Evolutionary conservation across 1,139 yeast genomes (phyloP).

Genomic region (Yamadazyma siamensis): DNA sequence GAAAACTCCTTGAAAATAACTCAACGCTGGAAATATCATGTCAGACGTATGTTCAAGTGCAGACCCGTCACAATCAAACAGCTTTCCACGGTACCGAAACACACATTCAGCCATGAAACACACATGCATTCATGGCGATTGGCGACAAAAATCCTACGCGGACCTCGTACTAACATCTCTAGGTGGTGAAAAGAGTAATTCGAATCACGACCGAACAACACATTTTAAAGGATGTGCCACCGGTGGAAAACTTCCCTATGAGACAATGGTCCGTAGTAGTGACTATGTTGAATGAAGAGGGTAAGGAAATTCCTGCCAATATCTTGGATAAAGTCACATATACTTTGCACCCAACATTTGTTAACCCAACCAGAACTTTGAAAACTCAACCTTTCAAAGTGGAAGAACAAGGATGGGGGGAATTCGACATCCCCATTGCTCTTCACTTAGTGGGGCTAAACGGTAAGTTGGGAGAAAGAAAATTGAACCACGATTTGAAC

Average conservation of each 20-base stretch:
- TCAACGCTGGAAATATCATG: conserved; percentile 7
- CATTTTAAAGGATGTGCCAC: conserved; percentile 78
- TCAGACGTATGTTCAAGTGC: conserved; percentile 18
- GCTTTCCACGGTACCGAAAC: no score
- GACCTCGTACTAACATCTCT: conserved; percentile 14
- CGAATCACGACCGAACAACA: conserved; percentile 87
- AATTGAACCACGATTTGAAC: conserved; percentile 84
- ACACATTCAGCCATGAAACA: no score
- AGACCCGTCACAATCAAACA: no score
- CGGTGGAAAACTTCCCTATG: conserved; percentile 93
- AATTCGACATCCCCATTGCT: conserved; percentile 82
- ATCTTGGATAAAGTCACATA: conserved; percentile 91
- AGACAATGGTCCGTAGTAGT: conserved; percentile 88
- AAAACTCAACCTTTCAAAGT: conserved; percentile 86
- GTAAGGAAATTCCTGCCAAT: conserved; percentile 81
- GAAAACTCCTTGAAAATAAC: conserved; percentile 1
- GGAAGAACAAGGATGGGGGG: conserved; percentile 98
- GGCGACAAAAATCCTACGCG: no score
- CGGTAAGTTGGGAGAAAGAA: conserved; percentile 87
- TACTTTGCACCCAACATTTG: conserved; percentile 91
- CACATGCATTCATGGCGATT: no score
- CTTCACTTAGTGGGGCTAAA: conserved; percentile 59
- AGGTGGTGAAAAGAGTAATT: conserved; percentile 75
- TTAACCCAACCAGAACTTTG: conserved; percentile 78
- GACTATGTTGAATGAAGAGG: conserved; percentile 70